Percentiles rank a stretch among this genome's conserved stretches.
phyloP scores from a whole-genome alignment of 1,284 basidiomycete genomes.

The Stygiomarasmius scandens region DNA sequence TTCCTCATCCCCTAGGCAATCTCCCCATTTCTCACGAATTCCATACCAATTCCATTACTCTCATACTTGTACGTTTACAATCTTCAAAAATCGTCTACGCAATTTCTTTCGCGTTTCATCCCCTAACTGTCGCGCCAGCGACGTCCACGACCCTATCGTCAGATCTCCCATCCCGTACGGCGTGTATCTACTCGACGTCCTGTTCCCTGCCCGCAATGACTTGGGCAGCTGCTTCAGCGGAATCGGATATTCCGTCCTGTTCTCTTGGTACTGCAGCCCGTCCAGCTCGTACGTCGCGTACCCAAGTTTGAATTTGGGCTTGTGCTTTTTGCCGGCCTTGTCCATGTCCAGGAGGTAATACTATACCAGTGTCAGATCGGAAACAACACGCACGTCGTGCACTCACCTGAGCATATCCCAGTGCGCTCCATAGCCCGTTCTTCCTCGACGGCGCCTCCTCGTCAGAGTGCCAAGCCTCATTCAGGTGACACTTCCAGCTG shows the following conservation, averaged over 20 bases:
- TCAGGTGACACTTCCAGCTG: slow-evolving; percentile 62
- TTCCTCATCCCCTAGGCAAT: background rate
- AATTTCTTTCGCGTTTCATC: slow-evolving; percentile 57
- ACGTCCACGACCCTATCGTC: slow-evolving; percentile 80
- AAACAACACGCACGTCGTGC: slow-evolving; percentile 11
- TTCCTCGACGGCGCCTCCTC: slow-evolving; percentile 68
- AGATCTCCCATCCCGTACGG: slow-evolving; percentile 75
- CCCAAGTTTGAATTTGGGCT: slow-evolving; percentile 75
- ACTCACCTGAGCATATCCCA: slow-evolving; percentile 80
- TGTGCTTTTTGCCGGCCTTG: slow-evolving; percentile 50
- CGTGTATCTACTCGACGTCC: slow-evolving; percentile 56
- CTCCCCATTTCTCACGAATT: background rate
- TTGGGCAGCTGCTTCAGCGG: slow-evolving; percentile 69
- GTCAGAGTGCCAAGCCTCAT: slow-evolving; percentile 64
- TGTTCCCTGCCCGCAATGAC: slow-evolving; percentile 46
- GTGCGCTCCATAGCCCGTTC: slow-evolving; percentile 72
- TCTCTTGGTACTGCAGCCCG: slow-evolving; percentile 39
- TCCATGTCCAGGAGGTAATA: slow-evolving; percentile 79
- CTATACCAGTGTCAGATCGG: slow-evolving; percentile 37
- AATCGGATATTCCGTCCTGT: slow-evolving; percentile 44
- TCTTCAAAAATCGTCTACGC: slow-evolving; percentile 66
- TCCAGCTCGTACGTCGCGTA: slow-evolving; percentile 69
- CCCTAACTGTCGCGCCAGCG: slow-evolving; percentile 68
- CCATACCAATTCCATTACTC: slow-evolving; percentile 22
- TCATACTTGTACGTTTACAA: slow-evolving; percentile 67